Percentiles rank a stretch among this genome's conserved stretches.
phyloP scores from a whole-genome alignment of 805 yeast species.

The Cyberlindnera maritima region DNA sequence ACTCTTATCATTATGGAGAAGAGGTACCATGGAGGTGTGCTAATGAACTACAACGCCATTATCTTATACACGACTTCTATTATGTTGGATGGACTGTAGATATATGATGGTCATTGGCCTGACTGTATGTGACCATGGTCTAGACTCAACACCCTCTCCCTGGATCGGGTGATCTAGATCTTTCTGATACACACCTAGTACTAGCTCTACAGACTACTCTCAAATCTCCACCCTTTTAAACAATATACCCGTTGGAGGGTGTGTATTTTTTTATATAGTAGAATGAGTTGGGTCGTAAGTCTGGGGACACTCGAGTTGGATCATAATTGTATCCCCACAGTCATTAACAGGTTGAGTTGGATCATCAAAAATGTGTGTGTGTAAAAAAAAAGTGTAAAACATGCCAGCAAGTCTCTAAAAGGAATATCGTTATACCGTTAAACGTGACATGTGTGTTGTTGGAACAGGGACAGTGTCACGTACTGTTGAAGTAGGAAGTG shows the following conservation, averaged over 20 bases:
- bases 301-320: slow-evolving; percentile 14
- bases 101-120: no score
- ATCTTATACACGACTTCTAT: slow-evolving; percentile 6
- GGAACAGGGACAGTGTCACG: slow-evolving; percentile 8
- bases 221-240: no score
- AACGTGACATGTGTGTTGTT: slow-evolving; percentile 6
- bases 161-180: no score
- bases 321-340: slow-evolving; percentile 4
- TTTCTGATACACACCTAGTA: no score
- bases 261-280: background rate
- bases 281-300: slow-evolving; percentile 5
- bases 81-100: background rate
- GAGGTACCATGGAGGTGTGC: background rate
- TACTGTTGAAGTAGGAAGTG: slow-evolving; percentile 9
- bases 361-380: slow-evolving; percentile 4
- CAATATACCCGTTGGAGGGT: slow-evolving; percentile 14
- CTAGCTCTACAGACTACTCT: no score
- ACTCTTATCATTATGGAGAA: background rate
- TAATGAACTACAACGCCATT: slow-evolving; percentile 5
- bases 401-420: slow-evolving; percentile 3
- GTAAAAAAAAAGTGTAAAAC: background rate
- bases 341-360: slow-evolving; percentile 14
- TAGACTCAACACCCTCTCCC: no score
- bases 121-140: no score
- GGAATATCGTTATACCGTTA: background rate